Percentiles rank a stretch among this genome's conserved stretches.
Evolutionary conservation across 1,284 basidiomycete species (phyloP).

Genomic region (Pseudozyma hubeiensis): DNA sequence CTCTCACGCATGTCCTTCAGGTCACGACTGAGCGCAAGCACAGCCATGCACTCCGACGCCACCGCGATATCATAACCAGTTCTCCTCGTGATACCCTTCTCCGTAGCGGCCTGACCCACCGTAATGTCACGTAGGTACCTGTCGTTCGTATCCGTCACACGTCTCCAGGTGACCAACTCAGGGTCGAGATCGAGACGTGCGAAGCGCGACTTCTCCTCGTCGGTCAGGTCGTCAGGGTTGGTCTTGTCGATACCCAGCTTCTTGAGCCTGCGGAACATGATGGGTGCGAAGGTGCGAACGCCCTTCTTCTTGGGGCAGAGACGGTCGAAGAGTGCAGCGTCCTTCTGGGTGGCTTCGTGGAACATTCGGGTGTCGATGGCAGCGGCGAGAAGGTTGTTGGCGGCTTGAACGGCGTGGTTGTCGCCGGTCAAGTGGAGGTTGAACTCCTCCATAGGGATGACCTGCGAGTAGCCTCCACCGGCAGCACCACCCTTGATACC

Average conservation of each 20-base stretch:
- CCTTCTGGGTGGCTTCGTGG: slow-evolving; percentile 94
- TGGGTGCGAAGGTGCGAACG: slow-evolving; percentile 90
- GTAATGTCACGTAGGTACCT: slow-evolving; percentile 95
- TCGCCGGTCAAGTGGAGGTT: slow-evolving; percentile 97
- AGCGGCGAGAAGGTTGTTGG: slow-evolving; percentile 96
- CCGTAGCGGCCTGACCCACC: slow-evolving; percentile 87
- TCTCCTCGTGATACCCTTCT: slow-evolving; percentile 87
- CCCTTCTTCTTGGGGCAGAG: slow-evolving; percentile 94
- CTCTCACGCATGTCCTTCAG: slow-evolving; percentile 90
- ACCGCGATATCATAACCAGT: slow-evolving; percentile 97
- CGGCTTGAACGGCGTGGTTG: slow-evolving; percentile 96
- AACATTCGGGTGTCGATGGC: slow-evolving; percentile 97
- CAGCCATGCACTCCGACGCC: slow-evolving; percentile 98
- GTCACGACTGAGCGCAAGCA: slow-evolving; percentile 88
- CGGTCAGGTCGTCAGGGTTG: slow-evolving; percentile 88
- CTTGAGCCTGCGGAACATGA: slow-evolving; percentile 94
- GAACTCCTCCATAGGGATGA: slow-evolving; percentile 99
- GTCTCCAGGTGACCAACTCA: slow-evolving; percentile 94
- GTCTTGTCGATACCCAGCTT: slow-evolving; percentile 97
- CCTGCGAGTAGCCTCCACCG: slow-evolving; percentile 97
- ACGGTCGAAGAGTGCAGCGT: slow-evolving; percentile 92
- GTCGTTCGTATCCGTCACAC: slow-evolving; percentile 96
- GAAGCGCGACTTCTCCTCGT: slow-evolving; percentile 89
- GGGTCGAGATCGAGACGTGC: slow-evolving; percentile 92
- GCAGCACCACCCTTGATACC: slow-evolving; percentile 99